Evolutionary conservation across 805 yeast genomes (phyloP).

Genomic region (Tanozyma kutaoensis): DNA sequence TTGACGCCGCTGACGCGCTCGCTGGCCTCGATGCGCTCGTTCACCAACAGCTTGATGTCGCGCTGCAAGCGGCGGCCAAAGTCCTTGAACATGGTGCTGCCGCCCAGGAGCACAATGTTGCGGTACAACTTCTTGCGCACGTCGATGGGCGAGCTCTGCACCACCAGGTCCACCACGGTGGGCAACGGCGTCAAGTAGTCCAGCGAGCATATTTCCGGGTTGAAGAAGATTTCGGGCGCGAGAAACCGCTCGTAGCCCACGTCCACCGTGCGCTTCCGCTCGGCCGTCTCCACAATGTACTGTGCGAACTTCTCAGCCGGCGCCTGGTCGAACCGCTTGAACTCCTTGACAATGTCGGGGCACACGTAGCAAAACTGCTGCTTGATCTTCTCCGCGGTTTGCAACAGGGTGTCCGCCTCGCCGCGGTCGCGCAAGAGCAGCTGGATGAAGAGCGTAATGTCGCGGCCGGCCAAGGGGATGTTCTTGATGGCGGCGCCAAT

Average conservation of each 20-base stretch:
- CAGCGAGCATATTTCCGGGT: constrained; percentile 92
- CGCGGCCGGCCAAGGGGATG: constrained; percentile 98
- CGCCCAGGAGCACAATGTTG: constrained; percentile 93
- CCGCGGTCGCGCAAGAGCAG: constrained; percentile 92
- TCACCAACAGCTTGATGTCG: constrained; percentile 78
- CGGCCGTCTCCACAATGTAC: constrained; percentile 75
- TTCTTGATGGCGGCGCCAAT: constrained; percentile 96
- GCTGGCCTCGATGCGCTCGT: constrained; percentile 72
- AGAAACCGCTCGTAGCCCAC: constrained; percentile 95
- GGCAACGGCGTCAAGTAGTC: constrained; percentile 96
- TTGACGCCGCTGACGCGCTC: constrained; percentile 65
- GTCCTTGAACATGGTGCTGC: constrained; percentile 97
- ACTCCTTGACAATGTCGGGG: constrained; percentile 95
- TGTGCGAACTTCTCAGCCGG: constrained; percentile 84
- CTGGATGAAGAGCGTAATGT: constrained; percentile 89
- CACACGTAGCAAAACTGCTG: constrained; percentile 96
- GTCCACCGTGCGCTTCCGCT: constrained; percentile 57
- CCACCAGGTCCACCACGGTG: constrained; percentile 87
- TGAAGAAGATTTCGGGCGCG: constrained; percentile 98
- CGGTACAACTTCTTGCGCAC: constrained; percentile 93
- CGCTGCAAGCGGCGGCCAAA: constrained; percentile 96
- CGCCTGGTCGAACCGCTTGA: constrained; percentile 85
- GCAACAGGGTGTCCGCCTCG: constrained; percentile 83
- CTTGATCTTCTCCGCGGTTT: constrained; percentile 93
- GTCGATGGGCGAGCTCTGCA: constrained; percentile 92